Conservation (phyloP, 352 stramenopile genomes). For the Plasmopara halstedii region DNA sequence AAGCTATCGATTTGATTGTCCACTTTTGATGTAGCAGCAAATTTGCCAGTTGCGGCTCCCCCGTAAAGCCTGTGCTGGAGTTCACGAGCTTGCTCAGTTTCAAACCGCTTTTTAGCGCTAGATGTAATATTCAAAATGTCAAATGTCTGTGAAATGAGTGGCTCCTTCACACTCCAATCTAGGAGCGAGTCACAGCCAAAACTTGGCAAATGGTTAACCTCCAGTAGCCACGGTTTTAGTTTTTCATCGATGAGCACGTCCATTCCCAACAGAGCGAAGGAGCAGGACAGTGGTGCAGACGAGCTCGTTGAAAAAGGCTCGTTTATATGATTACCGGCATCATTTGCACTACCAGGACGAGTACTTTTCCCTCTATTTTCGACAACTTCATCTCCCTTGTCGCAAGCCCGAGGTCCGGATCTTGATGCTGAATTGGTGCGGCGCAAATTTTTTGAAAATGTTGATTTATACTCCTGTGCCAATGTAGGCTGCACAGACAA, state of each 20-base stretch:
- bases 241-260: slow-evolving; percentile 94
- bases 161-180: slow-evolving; percentile 93
- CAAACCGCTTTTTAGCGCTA: slow-evolving; percentile 75
- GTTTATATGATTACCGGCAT: not conserved
- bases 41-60: slow-evolving; percentile 1
- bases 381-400: slow-evolving; percentile 2
- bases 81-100: slow-evolving; percentile 50
- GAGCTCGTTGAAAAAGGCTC: slow-evolving; percentile 2
- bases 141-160: slow-evolving; percentile 90
- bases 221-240: slow-evolving; percentile 94
- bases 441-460: slow-evolving; percentile 77
- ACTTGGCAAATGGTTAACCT: slow-evolving; percentile 96
- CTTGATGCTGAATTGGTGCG: slow-evolving; percentile 39
- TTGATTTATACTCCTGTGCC: slow-evolving; percentile 88
- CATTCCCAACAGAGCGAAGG: slow-evolving; percentile 93
- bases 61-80: slow-evolving; percentile 64
- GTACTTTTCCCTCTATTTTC: not conserved
- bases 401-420: slow-evolving; percentile 2
- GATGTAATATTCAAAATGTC: slow-evolving; percentile 76
- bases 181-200: slow-evolving; percentile 94
- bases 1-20: slow-evolving; percentile 24
- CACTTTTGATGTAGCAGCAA: slow-evolving; percentile 10
- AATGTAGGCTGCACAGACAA: slow-evolving; percentile 89
- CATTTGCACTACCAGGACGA: slow-evolving; percentile 15
- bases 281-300: slow-evolving; percentile 34